Base-by-base conservation (phyloP, 2,329 filamentous ascomycete genomes). In the Pseudocercospora fijiensis region DNA sequence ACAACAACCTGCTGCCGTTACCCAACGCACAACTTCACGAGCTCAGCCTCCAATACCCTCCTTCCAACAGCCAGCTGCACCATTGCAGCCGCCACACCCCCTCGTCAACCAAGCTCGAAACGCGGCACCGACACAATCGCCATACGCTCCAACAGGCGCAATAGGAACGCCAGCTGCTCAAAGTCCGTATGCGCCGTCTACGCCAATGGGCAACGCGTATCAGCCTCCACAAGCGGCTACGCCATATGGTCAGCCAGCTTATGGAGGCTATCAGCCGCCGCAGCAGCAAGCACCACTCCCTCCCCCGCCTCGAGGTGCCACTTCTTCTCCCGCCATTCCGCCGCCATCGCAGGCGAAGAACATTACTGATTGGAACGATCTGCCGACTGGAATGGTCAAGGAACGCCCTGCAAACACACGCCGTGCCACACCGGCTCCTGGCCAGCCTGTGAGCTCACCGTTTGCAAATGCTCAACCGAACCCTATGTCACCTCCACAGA, bases 291-390 rank as follows among this genome's bases (percentile, higher is more conserved):
- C 74, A 66, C 72, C 74, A 45, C 75, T 85, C 55, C 82, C 84
- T 28, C 87, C 86, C 45, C 86, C 86, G 63, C 87, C 88, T 58
- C 86, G 89, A 66, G 87, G 86, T 65, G 83, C 85, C 26, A 88
- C 86, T 37, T 85, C 88, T n/a, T 89, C 90, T 16, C 83, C 85
- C 11, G 83, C 84, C 24, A 77, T 81, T 16, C 83, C 86, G 45
- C 88, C 92, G 22, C 86, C 91, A 18, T 86, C 90, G 9, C 87
- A 86, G 73, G 82, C 86, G 62, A 88, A 88, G 73, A 89, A 90
- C 67, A 88, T 88, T 67, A 86, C 88, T 27, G 90, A 90, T 71
- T 99, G 95, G 95, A 99, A 99, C 71, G 95, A 99, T 77, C 89
- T 96, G 58, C 95, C 95, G 1, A 85, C 96, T 72, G 90, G 80